phyloP scores from a whole-genome alignment of 148 eudicot genomes.

The Camellia japonica region DNA sequence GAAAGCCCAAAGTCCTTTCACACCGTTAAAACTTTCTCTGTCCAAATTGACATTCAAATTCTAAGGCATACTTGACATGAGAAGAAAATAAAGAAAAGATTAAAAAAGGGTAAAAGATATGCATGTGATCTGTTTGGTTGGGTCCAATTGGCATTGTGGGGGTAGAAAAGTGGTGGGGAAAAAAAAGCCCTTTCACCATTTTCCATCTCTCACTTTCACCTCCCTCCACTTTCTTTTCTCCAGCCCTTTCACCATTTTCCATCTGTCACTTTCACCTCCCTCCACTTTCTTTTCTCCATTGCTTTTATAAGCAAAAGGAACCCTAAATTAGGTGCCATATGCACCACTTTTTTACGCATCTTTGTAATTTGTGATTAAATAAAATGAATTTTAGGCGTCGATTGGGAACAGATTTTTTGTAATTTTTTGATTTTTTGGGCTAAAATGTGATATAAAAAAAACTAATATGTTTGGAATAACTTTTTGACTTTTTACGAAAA shows the following conservation, averaged over 20 bases:
- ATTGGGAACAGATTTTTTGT: too few relatives aligned
- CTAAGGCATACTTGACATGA: too few relatives aligned
- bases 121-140: neutral
- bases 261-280: neutral
- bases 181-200: constrained; percentile 2
- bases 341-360: neutral
- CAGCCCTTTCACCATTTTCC: constrained; percentile 7
- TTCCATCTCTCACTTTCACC: neutral
- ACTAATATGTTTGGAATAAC: too few relatives aligned
- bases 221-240: neutral
- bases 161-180: neutral
- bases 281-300: neutral
- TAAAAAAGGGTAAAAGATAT: neutral
- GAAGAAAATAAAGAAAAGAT: too few relatives aligned
- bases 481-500: too few relatives aligned
- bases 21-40: neutral
- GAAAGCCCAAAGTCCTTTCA: neutral
- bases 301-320: neutral
- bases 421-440: too few relatives aligned
- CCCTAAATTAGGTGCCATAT: neutral
- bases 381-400: too few relatives aligned
- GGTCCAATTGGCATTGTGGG: neutral
- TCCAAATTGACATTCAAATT: too few relatives aligned
- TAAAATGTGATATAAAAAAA: too few relatives aligned
- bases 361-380: too few relatives aligned